A percentile compares a stretch with the other conserved stretches of the same genome.
These are phyloP conservation scores for Aspergillus fructus DNA, from an alignment of 2,329 filamentous ascomycete genomes.

Conservation along the genomic window DNA sequence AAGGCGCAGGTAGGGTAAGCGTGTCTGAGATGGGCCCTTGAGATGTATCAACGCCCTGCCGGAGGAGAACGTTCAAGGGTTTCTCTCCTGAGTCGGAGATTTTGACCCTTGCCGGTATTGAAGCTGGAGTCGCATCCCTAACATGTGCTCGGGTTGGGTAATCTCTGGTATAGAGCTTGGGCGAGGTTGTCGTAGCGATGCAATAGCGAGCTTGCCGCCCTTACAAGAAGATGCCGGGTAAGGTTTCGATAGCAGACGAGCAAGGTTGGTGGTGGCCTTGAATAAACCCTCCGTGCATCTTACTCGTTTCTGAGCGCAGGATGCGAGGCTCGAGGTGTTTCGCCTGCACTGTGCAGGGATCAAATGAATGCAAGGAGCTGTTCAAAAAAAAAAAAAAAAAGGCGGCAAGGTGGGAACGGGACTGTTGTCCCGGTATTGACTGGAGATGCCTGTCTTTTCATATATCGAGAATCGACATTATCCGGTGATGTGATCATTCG, in stretches of 20 bases:
- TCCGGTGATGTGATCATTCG: conserved; percentile 5
- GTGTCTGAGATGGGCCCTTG: not conserved
- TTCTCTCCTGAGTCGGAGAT: not conserved
- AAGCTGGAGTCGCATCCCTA: not conserved
- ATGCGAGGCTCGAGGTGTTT: not conserved
- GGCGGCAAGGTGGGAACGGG: conserved; percentile 1
- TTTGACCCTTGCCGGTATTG: not conserved
- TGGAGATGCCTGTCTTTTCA: not conserved
- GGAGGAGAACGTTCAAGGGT: not conserved
- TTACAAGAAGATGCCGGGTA: not conserved
- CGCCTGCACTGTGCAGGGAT: not conserved
- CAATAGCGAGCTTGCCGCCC: not conserved
- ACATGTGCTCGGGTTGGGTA: not conserved
- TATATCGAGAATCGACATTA: not conserved
- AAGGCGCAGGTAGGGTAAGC: not conserved
- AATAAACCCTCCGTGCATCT: not conserved
- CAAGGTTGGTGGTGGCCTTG: not conserved
- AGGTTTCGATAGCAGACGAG: not conserved
- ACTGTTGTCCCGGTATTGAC: not conserved
- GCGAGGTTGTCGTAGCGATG: not conserved
- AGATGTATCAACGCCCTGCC: not conserved
- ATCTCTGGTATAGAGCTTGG: not conserved
- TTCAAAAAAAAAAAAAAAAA: not conserved
- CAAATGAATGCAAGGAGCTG: conserved; percentile 9
- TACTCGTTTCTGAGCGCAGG: not conserved